Evolutionary conservation across 116 monocot genomes (phyloP), one percentile per base, ranked within the genome.

Genomic region (Trichopus zeylanicus): DNA sequence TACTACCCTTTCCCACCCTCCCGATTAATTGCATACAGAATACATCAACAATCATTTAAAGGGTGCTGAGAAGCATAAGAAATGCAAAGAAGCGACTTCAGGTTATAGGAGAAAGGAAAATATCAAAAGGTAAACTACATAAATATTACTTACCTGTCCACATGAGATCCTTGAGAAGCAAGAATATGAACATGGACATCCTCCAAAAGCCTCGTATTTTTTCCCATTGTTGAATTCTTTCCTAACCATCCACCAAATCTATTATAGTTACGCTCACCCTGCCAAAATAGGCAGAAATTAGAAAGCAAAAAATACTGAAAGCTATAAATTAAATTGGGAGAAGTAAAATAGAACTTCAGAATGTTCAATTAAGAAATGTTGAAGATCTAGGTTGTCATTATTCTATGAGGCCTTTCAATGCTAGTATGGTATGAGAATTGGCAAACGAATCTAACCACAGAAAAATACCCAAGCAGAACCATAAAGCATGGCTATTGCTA

Each of bases 181-280:
- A 97, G 87, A 65, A 91, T 63, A 69, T 97, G 97, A 48, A 73
- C 60, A 64, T 91, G 97, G 11, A 70, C 78, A 84, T 97, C 97
- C 71, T 97, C 84, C 79, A 97, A 72, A 61, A 97, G 87, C 59
- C 91, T 83, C 64, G 70, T 63, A 67, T 97, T 97, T 67, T 97
- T 97, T 66, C 87, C 91, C 69, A 51, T 80, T 49, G 97, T 91
- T 21, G 97, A 97, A 55, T 97, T 91, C 71, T 97, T 97, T 23
- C 97, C 97, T 37, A 97, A 74, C 97, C 97, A 97, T 65, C 91
- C 97, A 57, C 97, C 91, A 84, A 97, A 97, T 42, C 97, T 81
- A 65, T 97, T 97, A 70, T 60, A 97, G 48, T 97, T 97, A 20
- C 90, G 81, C 58, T 91, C 97, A 66, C 97, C 97, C 97, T 97